Base-by-base conservation (phyloP, 2,329 filamentous ascomycete species). In the Stemphylium vesicarium region DNA sequence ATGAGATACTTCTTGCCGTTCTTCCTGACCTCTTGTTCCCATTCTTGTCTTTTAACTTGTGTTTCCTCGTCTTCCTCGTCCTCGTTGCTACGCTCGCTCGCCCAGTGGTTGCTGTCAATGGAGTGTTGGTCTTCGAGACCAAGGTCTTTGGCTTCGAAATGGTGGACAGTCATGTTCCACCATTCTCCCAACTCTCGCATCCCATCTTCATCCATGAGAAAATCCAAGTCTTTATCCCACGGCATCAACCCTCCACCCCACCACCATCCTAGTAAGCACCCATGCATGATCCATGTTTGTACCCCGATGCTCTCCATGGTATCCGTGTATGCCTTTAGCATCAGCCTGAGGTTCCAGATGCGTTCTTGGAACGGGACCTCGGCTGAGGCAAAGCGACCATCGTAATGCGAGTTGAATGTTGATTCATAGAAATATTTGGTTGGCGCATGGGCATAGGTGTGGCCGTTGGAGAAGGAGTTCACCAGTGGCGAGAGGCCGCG, bases 211-310 rank as follows among this genome's bases (percentile, higher is more conserved):
- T 82, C 81, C 13, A 87, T 78, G 67, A 85, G 82, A 11, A 86
- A 82, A 59, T 87, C 85, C 43, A 86, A 66, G 61, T 87, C 84
- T 11, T 80, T 81, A 65, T 87, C 85, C 84, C 85, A 87, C 2
- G 84, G 84, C 72, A 87, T 79, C 63, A 85, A 81, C 65, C 80
- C 80, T 48, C 81, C 78, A 61, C 85, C 86, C 85, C 85, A 87
- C 80, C 82, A 87, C 84, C 85, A 87, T 32, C 84, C 83, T 13
- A 87, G 74, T 36, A 87, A 72, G 5, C 81, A 82, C 11, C 85
- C 84, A 61, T 87, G 85, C 82, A 86, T 86, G 52, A 87, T 81
- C 84, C 84, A 87, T 8, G 84, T 87, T 60, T 85, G 81, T 4
- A 81, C 80, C 12, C 82, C 81, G 29, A 86, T 78, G 45, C 81